These are phyloP conservation scores for Ceratocystiopsis brevicomis DNA, from an alignment of 2,329 filamentous ascomycete genomes.

Conservation along the genomic window DNA sequence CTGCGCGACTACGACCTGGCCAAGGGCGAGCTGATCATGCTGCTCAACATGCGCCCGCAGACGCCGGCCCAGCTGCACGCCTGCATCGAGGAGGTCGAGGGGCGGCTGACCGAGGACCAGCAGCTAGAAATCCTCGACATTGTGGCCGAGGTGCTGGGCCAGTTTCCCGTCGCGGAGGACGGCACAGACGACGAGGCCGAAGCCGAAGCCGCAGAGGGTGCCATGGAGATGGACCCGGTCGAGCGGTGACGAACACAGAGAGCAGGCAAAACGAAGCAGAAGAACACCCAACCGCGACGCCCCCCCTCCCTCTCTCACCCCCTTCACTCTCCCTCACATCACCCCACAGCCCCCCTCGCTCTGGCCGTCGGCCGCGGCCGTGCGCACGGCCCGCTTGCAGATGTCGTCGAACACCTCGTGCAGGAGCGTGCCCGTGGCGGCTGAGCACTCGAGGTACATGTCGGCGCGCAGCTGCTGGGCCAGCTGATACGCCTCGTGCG, in stretches of 20 bases:
- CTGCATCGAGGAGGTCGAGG: conserved; percentile 45
- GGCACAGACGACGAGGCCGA: conserved; percentile 16
- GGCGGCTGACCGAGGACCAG: conserved; percentile 38
- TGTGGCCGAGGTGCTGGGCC: conserved; percentile 38
- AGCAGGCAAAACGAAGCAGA: not conserved
- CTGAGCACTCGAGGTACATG: conserved; percentile 45
- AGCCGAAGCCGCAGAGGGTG: too few relatives aligned
- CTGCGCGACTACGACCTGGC: conserved; percentile 39
- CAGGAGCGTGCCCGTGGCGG: conserved; percentile 38
- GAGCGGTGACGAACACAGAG: conserved; percentile 8
- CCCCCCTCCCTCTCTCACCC: too few relatives aligned
- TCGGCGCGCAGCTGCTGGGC: conserved; percentile 41
- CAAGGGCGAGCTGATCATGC: conserved; percentile 51
- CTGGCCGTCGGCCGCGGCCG: conserved; percentile 28
- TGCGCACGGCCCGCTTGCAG: conserved; percentile 33
- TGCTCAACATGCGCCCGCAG: conserved; percentile 44
- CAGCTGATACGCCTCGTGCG: conserved; percentile 37
- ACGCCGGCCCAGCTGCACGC: conserved; percentile 39
- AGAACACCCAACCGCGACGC: not conserved
- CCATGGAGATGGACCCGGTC: too few relatives aligned
- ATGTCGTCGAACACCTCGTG: conserved; percentile 41
- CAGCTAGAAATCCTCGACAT: conserved; percentile 38
- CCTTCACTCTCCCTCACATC: conserved; percentile 17
- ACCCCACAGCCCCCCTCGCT: conserved; percentile 35
- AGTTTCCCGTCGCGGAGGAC: conserved; percentile 22